Evolutionary conservation across 2,329 filamentous ascomycete genomes (phyloP).

Genomic region (Penicillium nordicum): DNA sequence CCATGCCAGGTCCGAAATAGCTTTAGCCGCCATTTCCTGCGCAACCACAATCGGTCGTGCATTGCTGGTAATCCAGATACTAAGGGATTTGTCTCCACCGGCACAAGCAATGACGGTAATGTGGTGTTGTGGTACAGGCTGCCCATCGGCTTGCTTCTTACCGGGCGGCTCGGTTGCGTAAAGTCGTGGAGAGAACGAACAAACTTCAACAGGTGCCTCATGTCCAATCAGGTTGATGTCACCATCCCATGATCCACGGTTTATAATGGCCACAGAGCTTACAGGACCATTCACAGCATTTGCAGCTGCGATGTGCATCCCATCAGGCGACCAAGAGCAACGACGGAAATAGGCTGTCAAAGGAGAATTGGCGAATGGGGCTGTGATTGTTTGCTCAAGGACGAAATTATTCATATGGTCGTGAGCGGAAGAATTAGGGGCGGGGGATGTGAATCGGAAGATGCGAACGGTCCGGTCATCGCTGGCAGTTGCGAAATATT

Average conservation of each 20-base stretch:
- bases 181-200: slow-evolving; percentile 89
- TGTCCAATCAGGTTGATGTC: slow-evolving; percentile 97
- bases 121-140: slow-evolving; percentile 45
- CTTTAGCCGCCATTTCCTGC: slow-evolving; percentile 83
- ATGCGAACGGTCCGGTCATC: slow-evolving; percentile 97
- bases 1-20: slow-evolving; percentile 93
- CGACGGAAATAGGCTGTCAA: slow-evolving; percentile 94
- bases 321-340: slow-evolving; percentile 97
- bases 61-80: slow-evolving; percentile 96
- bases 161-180: slow-evolving; percentile 68
- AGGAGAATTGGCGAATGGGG: slow-evolving; percentile 85
- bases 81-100: slow-evolving; percentile 92
- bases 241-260: slow-evolving; percentile 86
- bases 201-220: slow-evolving; percentile 94
- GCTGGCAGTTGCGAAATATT: slow-evolving; percentile 97
- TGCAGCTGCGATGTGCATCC: slow-evolving; percentile 91
- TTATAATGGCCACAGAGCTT: slow-evolving; percentile 93
- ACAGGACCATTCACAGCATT: slow-evolving; percentile 97
- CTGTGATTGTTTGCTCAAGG: slow-evolving; percentile 83
- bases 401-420: slow-evolving; percentile 97
- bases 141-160: slow-evolving; percentile 45
- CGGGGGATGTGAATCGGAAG: slow-evolving; percentile 87
- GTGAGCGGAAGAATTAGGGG: slow-evolving; percentile 86
- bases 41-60: slow-evolving; percentile 85
- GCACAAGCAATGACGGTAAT: slow-evolving; percentile 96